A percentile compares a stretch with the other conserved stretches of the same genome.
Evolutionary conservation across 148 eudicot genomes (phyloP).

Genomic region (Dysphania ambrosioides): DNA sequence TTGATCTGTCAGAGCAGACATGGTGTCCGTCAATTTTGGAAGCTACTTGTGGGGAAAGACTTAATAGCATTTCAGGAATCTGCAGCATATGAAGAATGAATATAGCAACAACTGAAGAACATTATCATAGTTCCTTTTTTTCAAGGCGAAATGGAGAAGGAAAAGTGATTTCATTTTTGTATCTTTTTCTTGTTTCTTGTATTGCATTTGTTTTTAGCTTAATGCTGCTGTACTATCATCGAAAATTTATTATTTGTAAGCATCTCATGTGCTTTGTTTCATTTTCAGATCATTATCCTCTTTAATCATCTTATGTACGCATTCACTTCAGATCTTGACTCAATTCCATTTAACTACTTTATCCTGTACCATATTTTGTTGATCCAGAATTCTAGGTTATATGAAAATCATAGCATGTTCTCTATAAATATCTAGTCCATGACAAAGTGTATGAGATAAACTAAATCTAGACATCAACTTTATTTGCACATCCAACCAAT

Average conservation of each 20-base stretch:
- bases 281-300: not conserved
- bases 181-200: conserved; percentile 5
- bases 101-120: conserved; percentile 10
- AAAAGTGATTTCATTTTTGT: not conserved
- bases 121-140: not conserved
- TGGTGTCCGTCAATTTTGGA: conserved; percentile 1
- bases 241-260: not conserved
- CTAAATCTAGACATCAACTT: not conserved
- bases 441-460: not conserved
- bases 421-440: not conserved
- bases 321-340: not conserved
- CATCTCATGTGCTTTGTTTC: not conserved
- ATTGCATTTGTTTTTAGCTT: not conserved
- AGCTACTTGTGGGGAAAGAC: conserved; percentile 4
- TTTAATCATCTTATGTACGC: no score
- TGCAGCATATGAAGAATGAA: not conserved
- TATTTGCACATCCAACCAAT: not conserved
- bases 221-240: not conserved
- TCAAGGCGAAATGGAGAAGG: not conserved
- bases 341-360: no score
- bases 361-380: not conserved
- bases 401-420: not conserved
- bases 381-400: no score
- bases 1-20: not conserved
- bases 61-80: conserved; percentile 3